Percentiles rank a stretch among this genome's conserved stretches.
phyloP scores from a whole-genome alignment of 768 basidiomycete genomes.

The Mycena galopus region DNA sequence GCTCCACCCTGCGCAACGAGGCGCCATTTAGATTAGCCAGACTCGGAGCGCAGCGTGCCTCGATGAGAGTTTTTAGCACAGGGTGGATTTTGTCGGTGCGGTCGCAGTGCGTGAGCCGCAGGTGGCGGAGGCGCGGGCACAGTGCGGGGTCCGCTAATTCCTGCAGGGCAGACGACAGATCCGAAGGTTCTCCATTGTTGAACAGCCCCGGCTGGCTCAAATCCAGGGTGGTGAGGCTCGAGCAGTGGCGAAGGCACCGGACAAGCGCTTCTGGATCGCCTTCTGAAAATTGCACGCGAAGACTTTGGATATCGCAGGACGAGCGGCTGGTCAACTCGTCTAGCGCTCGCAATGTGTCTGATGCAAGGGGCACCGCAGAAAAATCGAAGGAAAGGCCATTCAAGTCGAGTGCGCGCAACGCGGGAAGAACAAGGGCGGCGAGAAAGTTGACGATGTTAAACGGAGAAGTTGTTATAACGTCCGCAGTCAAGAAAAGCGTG shows the following conservation, averaged over 20 bases:
- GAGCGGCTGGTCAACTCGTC: constrained; percentile 6
- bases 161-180: not conserved
- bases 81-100: not conserved
- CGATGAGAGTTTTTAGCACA: not conserved
- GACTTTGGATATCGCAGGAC: not conserved
- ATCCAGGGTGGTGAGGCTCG: not conserved
- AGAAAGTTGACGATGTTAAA: not conserved
- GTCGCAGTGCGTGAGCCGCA: not conserved
- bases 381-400: not conserved
- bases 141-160: not conserved
- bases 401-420: not conserved
- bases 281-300: not conserved
- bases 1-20: no score
- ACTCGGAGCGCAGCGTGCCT: not conserved
- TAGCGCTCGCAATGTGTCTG: not conserved
- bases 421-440: not conserved
- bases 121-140: not conserved
- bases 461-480: not conserved
- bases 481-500: not conserved
- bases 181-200: not conserved
- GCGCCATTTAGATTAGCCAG: no score
- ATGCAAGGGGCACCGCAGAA: not conserved
- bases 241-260: not conserved
- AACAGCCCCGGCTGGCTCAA: no score
- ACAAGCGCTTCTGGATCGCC: not conserved